phyloP scores from a whole-genome alignment of 1,284 basidiomycete genomes.

The Irpex sp. region DNA sequence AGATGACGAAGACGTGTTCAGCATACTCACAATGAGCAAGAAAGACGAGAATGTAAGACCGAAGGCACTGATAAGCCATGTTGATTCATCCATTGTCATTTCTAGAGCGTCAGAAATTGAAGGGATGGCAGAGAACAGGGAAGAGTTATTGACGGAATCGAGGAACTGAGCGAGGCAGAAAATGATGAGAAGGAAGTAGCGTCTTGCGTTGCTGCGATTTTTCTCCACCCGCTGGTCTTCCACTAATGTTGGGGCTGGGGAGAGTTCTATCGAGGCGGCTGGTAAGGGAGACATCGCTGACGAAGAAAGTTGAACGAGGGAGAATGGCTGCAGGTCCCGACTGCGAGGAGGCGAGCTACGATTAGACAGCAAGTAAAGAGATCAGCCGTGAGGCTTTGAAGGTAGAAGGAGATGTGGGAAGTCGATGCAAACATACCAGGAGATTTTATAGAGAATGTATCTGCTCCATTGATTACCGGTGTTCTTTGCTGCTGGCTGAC shows the following conservation, averaged over 20 bases:
- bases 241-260: constrained; percentile 24
- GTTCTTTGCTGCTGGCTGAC: too few species aligned
- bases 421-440: too few species aligned
- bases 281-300: too few species aligned
- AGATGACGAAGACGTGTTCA: background rate
- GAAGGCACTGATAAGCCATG: constrained; percentile 42
- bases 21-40: constrained; percentile 35
- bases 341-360: too few species aligned
- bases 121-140: constrained; percentile 54
- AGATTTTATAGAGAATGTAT: too few species aligned
- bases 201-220: constrained; percentile 33
- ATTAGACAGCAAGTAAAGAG: too few species aligned
- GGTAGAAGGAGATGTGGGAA: too few species aligned
- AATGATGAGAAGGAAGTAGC: constrained; percentile 43
- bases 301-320: background rate
- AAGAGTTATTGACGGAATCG: constrained; percentile 57
- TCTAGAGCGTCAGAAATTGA: constrained; percentile 30
- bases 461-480: too few species aligned
- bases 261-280: too few species aligned
- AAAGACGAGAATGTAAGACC: constrained; percentile 41
- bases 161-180: constrained; percentile 57
- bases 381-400: too few species aligned
- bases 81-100: constrained; percentile 36
- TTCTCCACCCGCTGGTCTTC: constrained; percentile 31
- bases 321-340: too few species aligned